Percentiles rank a stretch among this genome's conserved stretches.
phyloP scores from a whole-genome alignment of 352 stramenopile genomes.

The Pythium phragmitis region DNA sequence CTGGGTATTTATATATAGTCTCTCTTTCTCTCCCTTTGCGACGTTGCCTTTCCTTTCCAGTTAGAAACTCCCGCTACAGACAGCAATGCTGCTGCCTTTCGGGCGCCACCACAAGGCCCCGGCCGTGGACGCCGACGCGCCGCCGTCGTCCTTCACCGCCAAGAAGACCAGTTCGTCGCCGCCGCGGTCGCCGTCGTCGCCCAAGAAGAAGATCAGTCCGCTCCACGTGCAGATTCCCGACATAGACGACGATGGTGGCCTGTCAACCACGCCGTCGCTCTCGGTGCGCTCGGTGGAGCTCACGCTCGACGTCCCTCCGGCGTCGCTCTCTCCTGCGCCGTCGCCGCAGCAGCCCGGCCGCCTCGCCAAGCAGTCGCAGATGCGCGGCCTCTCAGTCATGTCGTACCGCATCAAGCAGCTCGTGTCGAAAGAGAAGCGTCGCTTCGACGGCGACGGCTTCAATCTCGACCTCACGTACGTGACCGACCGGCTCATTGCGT shows the following conservation, averaged over 20 bases:
- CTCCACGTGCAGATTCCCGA: slow-evolving; percentile 22
- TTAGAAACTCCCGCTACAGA: background rate
- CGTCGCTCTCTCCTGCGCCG: slow-evolving; percentile 10
- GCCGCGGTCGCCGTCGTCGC: slow-evolving; percentile 2
- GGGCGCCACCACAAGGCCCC: slow-evolving; percentile 7
- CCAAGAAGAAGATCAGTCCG: slow-evolving; percentile 21
- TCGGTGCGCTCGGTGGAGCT: slow-evolving; percentile 20
- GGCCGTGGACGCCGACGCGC: background rate
- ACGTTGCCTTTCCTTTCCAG: background rate
- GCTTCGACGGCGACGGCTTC: slow-evolving; percentile 87
- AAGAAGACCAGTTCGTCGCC: slow-evolving; percentile 11
- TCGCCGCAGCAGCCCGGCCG: background rate
- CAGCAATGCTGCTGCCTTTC: slow-evolving; percentile 16
- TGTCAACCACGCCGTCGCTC: background rate
- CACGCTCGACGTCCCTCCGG: slow-evolving; percentile 13
- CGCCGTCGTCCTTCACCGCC: background rate
- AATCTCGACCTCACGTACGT: slow-evolving; percentile 93
- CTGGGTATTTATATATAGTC: background rate
- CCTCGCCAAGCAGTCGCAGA: slow-evolving; percentile 32
- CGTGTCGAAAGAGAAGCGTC: slow-evolving; percentile 90
- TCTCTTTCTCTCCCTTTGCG: too few relatives aligned
- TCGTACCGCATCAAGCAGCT: slow-evolving; percentile 75
- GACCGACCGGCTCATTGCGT: slow-evolving; percentile 80
- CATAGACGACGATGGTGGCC: background rate
- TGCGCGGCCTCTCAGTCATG: slow-evolving; percentile 40